Evolutionary conservation across 2,329 filamentous ascomycete species (phyloP), one percentile per base, ranked within the genome.

Genomic region (Myriosclerotinia scirpicola): DNA sequence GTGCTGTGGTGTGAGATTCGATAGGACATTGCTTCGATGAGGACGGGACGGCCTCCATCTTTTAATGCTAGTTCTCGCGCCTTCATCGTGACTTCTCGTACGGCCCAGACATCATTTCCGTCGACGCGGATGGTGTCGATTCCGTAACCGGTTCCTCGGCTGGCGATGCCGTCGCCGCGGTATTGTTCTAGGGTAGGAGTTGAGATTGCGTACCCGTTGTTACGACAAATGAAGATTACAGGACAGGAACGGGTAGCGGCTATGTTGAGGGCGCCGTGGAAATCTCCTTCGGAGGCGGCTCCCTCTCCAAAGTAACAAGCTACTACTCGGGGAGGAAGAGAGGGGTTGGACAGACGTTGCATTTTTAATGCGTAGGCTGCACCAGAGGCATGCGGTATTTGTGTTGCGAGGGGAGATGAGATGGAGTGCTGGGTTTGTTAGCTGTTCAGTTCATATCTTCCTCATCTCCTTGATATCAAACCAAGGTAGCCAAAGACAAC

Each of bases 1-100:
- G 95, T 99, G 78, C 92, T 97, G 80, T 99, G 95, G 77, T 99
- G 93, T 8, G 91, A 94, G 54, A 98, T 93, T n/a, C 95, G 92
- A 79, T 99, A 99, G 34, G 91, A 94, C 91, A 99, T 96, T 66
- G 93, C 93, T 79, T 99, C 95, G 52, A 99, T 90, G 9, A 99
- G 81, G 0, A 99, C 85, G n/a, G 91, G 92, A 54, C 71, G 69
- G 1, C 74, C 73, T 6, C 71, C 73, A 62, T 73, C 73, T 54
- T 73, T 68, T 6, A 74, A 52, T 1, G 72, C 77, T 30, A 98
- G 83, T 0, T 94, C 93, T 2, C 93, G 85, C 0, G 95, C 95
- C 76, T 86, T 85, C 74, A 86, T 87, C 34, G 91, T 95, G 0
- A 87, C 92, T 78, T 93, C 90, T 52, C 91, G 84, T 0, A 97